Percentiles rank a stretch among this genome's conserved stretches.
These are phyloP conservation scores for Aspergillus olivimuriae DNA, from an alignment of 495 filamentous ascomycete genomes.

Conservation along the genomic window DNA sequence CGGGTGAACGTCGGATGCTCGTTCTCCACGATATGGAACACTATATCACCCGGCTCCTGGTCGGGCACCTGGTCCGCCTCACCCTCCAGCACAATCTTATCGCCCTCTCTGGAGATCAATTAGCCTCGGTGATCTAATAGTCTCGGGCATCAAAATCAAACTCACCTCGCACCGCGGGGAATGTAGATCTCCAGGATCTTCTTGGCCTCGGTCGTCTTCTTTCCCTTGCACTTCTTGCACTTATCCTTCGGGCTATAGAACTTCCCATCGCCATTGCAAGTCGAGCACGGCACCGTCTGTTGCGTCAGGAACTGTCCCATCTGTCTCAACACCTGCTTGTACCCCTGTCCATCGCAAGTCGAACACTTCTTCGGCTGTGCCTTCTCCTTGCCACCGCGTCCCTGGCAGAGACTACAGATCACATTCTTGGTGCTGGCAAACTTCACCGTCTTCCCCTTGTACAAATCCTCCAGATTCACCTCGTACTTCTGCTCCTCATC, in stretches of 20 bases:
- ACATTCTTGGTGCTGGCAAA: constrained; percentile 91
- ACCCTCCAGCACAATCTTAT: constrained; percentile 82
- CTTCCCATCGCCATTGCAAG: constrained; percentile 73
- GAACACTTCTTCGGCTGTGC: constrained; percentile 80
- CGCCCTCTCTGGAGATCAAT: constrained; percentile 55
- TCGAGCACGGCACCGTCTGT: constrained; percentile 63
- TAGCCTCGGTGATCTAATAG: constrained; percentile 7
- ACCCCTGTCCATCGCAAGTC: constrained; percentile 71
- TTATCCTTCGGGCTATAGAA: constrained; percentile 91
- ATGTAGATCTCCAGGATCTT: constrained; percentile 97
- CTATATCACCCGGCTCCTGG: constrained; percentile 84
- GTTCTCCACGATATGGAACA: constrained; percentile 79
- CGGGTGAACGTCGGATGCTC: constrained; percentile 75
- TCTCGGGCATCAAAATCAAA: background rate
- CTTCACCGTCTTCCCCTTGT: constrained; percentile 97
- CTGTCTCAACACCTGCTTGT: constrained; percentile 62
- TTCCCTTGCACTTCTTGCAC: constrained; percentile 97
- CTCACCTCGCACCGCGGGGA: constrained; percentile 70
- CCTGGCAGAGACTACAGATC: constrained; percentile 80
- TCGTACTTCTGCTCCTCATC: constrained; percentile 88
- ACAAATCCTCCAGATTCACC: constrained; percentile 85
- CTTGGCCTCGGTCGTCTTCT: constrained; percentile 69
- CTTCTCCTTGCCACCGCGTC: constrained; percentile 85
- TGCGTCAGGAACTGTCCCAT: constrained; percentile 79
- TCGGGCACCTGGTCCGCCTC: constrained; percentile 93